These are phyloP conservation scores for Tremella yokohamensis DNA, from an alignment of 768 basidiomycete species.

Conservation along the genomic window DNA sequence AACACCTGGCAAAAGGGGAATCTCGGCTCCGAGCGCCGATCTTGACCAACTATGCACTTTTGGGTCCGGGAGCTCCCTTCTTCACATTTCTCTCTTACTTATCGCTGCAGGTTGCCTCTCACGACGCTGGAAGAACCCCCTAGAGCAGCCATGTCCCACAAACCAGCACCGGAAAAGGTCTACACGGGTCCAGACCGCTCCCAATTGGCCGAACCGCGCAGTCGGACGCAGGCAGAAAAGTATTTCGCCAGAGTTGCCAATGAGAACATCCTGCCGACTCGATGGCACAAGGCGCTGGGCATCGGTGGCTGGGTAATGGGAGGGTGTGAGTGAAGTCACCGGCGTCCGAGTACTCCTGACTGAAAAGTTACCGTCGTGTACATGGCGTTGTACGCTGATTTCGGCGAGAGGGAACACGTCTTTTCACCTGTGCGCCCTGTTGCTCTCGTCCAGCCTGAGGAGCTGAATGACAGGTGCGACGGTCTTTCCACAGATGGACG, in stretches of 20 bases:
- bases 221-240: constrained; percentile 27
- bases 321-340: constrained; percentile 24
- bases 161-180: constrained; percentile 13
- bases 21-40: no score
- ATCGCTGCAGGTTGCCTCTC: no score
- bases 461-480: constrained; percentile 13
- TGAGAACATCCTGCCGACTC: constrained; percentile 27
- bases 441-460: not conserved
- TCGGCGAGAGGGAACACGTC: constrained; percentile 38
- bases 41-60: no score
- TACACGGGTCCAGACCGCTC: constrained; percentile 33
- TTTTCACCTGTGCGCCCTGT: constrained; percentile 38
- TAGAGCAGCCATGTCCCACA: not conserved
- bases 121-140: no score
- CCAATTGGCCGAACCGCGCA: constrained; percentile 14
- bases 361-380: constrained; percentile 30
- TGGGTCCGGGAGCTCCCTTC: no score
- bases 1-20: no score
- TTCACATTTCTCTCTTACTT: no score
- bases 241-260: constrained; percentile 31
- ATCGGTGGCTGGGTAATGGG: constrained; percentile 36
- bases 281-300: constrained; percentile 26
- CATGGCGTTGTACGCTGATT: constrained; percentile 40
- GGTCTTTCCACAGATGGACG: constrained; percentile 13
- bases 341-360: no score